A percentile compares a stretch with the other conserved stretches of the same genome.
Conservation (phyloP, 1,139 yeast genomes). For the Debaryomycetaceae sp. region DNA sequence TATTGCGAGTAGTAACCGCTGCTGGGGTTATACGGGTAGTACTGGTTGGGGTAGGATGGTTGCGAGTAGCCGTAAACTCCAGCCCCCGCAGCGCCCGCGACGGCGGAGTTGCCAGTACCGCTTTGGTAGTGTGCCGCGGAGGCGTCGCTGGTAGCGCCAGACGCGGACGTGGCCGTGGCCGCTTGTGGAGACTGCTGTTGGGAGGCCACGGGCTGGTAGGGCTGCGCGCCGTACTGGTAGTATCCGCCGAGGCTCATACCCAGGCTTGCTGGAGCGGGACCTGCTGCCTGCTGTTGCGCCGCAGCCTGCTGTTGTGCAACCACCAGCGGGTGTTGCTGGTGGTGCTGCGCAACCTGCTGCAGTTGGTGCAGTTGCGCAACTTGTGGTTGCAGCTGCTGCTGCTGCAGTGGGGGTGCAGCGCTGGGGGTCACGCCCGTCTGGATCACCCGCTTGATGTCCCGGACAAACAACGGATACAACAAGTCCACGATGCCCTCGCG, state of each 20-base stretch:
- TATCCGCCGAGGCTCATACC: constrained; percentile 15
- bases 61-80: constrained; percentile 22
- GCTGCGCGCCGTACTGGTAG: constrained; percentile 21
- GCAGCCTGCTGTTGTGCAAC: not conserved
- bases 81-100: constrained; percentile 12
- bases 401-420: constrained; percentile 10
- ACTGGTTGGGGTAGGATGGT: constrained; percentile 22
- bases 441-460: constrained; percentile 73
- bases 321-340: not conserved
- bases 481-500: constrained; percentile 82
- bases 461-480: constrained; percentile 82
- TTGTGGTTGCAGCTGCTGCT: constrained; percentile 1
- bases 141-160: constrained; percentile 10
- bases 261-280: constrained; percentile 8
- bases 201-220: constrained; percentile 12
- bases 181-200: constrained; percentile 14
- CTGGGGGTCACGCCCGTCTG: constrained; percentile 48
- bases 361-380: constrained; percentile 11
- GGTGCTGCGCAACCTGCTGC: too few species aligned
- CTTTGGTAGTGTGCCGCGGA: constrained; percentile 8
- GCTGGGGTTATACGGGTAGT: constrained; percentile 19
- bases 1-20: constrained; percentile 19
- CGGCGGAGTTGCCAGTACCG: constrained; percentile 5
- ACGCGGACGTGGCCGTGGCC: constrained; percentile 11
- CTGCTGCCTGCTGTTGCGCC: constrained; percentile 4